phyloP scores from a whole-genome alignment of 2,329 filamentous ascomycete species.

The Rosellinia necatrix region DNA sequence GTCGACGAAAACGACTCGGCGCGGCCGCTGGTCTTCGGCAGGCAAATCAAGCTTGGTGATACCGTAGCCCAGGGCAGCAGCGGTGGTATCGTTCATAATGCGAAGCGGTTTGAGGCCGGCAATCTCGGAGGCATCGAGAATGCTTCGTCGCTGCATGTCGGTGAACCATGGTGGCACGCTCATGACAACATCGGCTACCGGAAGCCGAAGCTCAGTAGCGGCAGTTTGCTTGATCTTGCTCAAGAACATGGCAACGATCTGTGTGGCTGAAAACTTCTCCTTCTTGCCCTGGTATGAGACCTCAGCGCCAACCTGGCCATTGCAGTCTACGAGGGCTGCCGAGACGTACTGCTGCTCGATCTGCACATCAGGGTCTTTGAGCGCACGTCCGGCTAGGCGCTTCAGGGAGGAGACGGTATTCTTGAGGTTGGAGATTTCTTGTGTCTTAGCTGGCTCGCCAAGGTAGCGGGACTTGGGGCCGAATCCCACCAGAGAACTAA shows the following conservation, averaged over 20 bases:
- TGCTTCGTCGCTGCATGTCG: constrained; percentile 84
- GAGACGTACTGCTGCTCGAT: constrained; percentile 92
- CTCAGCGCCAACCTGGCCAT: constrained; percentile 94
- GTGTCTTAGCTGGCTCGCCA: constrained; percentile 94
- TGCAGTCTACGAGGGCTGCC: constrained; percentile 82
- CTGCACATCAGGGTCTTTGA: constrained; percentile 89
- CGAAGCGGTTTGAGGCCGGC: constrained; percentile 90
- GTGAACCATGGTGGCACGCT: constrained; percentile 98
- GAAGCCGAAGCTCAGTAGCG: constrained; percentile 82
- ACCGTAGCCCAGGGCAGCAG: constrained; percentile 92
- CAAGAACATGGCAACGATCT: constrained; percentile 93
- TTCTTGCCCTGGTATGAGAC: constrained; percentile 93
- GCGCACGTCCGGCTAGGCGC: constrained; percentile 83
- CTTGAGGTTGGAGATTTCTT: constrained; percentile 99
- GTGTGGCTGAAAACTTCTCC: constrained; percentile 91
- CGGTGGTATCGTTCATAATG: constrained; percentile 97
- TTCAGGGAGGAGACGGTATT: constrained; percentile 95
- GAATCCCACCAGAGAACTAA: constrained; percentile 90
- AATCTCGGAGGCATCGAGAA: constrained; percentile 91
- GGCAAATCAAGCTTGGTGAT: constrained; percentile 96
- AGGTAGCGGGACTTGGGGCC: constrained; percentile 92
- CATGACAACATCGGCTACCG: constrained; percentile 91
- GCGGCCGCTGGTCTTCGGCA: constrained; percentile 84
- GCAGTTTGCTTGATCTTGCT: constrained; percentile 93
- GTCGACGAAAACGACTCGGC: constrained; percentile 89